phyloP scores from a whole-genome alignment of 1,284 basidiomycete species.

The Trametes hirsuta region DNA sequence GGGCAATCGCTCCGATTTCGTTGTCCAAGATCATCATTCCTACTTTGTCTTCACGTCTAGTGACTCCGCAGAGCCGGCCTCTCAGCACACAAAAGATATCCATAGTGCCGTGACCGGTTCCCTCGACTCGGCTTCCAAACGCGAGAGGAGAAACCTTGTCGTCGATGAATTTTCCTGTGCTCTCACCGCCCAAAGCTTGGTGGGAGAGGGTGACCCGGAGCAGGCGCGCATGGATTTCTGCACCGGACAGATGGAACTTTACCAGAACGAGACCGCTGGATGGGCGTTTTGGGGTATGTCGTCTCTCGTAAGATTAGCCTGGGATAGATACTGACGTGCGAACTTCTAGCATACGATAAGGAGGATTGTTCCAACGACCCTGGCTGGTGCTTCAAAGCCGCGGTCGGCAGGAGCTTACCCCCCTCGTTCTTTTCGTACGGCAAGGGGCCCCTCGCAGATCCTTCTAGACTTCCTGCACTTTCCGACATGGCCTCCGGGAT shows the following conservation, averaged over 20 bases:
- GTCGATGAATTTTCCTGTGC: conserved; percentile 79
- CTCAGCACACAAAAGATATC: conserved; percentile 54
- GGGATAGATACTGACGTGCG: neutral
- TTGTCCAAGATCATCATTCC: conserved; percentile 79
- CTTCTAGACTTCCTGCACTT: conserved; percentile 26
- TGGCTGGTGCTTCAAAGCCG: conserved; percentile 71
- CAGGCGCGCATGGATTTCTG: conserved; percentile 60
- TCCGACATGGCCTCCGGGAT: conserved; percentile 18
- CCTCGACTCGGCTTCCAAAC: conserved; percentile 43
- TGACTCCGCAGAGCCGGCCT: conserved; percentile 50
- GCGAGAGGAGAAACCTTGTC: conserved; percentile 61
- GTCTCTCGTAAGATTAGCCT: neutral
- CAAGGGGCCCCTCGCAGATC: conserved; percentile 25
- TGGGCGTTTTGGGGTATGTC: conserved; percentile 77
- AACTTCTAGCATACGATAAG: conserved; percentile 53
- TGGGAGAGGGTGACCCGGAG: conserved; percentile 49
- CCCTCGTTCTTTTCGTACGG: conserved; percentile 59
- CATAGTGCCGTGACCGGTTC: conserved; percentile 43
- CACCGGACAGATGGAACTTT: conserved; percentile 62
- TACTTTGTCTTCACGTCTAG: conserved; percentile 67
- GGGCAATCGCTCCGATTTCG: conserved; percentile 62
- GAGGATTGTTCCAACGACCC: conserved; percentile 61
- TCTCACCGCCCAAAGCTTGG: conserved; percentile 59
- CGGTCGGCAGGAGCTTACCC: conserved; percentile 60
- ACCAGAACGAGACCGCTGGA: conserved; percentile 62